Percentiles rank a stretch among this genome's conserved stretches.
These are phyloP conservation scores for Isabelozyma gotoi DNA, from an alignment of 805 yeast genomes.

Conservation along the genomic window DNA sequence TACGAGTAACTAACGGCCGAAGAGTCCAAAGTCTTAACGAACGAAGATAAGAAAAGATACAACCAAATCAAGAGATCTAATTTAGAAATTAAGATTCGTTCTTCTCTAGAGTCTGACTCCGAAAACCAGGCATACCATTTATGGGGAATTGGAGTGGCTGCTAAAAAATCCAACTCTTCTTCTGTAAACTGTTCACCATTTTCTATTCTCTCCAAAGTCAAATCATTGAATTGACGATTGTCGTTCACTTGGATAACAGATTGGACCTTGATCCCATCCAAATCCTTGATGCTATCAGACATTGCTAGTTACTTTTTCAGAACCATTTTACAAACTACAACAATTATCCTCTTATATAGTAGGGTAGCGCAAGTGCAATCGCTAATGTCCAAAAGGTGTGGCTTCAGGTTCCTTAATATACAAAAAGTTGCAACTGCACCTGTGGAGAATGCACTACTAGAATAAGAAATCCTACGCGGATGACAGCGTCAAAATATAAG, in stretches of 20 bases:
- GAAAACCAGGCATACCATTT: conserved; percentile 31
- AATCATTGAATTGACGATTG: not conserved
- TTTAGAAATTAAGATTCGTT: conserved; percentile 21
- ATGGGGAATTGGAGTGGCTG: conserved; percentile 10
- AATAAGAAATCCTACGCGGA: too few relatives aligned
- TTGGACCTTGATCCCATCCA: not conserved
- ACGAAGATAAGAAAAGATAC: conserved; percentile 10
- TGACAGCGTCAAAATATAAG: too few relatives aligned
- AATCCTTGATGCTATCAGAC: not conserved
- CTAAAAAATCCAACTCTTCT: conserved; percentile 11
- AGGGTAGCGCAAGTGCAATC: too few relatives aligned
- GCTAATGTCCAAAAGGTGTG: too few relatives aligned
- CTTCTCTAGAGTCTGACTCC: conserved; percentile 22
- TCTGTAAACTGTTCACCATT: conserved; percentile 5
- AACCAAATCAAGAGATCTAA: conserved; percentile 22
- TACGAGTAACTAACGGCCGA: conserved; percentile 5
- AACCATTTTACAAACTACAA: too few relatives aligned
- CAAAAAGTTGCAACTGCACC: too few relatives aligned
- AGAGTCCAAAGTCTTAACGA: conserved; percentile 8
- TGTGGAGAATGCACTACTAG: too few relatives aligned
- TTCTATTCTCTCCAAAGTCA: not conserved
- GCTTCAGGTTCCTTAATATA: too few relatives aligned
- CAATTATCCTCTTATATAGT: too few relatives aligned
- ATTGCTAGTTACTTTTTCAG: too few relatives aligned
- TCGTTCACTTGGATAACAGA: not conserved